Evolutionary conservation across 2,329 filamentous ascomycete genomes (phyloP), one percentile per base, ranked within the genome.

Genomic region (Alternaria conjuncta): DNA sequence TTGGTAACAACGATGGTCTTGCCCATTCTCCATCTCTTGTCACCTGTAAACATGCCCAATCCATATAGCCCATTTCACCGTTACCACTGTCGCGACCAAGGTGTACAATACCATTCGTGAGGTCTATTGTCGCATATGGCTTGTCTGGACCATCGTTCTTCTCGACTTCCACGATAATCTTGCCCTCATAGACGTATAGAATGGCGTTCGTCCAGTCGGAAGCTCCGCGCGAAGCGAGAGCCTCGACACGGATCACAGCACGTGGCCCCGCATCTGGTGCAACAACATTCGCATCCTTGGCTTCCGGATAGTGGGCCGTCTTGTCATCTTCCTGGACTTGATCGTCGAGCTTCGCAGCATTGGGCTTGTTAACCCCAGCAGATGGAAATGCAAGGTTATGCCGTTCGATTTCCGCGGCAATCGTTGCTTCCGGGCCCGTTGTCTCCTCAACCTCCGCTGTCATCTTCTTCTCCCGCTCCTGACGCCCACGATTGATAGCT

Each of bases 331-430:
- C 5, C 32, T 36, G 32, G 0, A 3, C 2, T 36, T n/a, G 32
- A 2, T 9, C 15, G 7, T 36, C 32, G 2, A 36, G 15, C 15
- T 41, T 18, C 5, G 15, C 32, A 6, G 32, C 4, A 41, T 5
- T 0, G 0, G 32, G 32, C 8, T 41, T 41, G 8, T 41, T 41
- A 4, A 10, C 8, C 0, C 5, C 4, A 18, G 15, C 32, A 41
- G 5, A n/a, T 5, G 8, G 15, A 3, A 18, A 15, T 41, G 10
- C 32, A n/a, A n/a, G 4, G 0, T 5, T 1, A 2, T 41, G 15
- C 4, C 3, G 32, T 41, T 1, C 15, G 4, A 7, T 41, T 5
- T 41, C 2, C 4, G 15, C 0, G 15, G 8, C 4, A 41, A 41
- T 6, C 5, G 32, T 18, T 2, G 32, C 2, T 10, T 41, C 4